Conservation (phyloP, 129 eudicot species). For the Apium graveolens region DNA sequence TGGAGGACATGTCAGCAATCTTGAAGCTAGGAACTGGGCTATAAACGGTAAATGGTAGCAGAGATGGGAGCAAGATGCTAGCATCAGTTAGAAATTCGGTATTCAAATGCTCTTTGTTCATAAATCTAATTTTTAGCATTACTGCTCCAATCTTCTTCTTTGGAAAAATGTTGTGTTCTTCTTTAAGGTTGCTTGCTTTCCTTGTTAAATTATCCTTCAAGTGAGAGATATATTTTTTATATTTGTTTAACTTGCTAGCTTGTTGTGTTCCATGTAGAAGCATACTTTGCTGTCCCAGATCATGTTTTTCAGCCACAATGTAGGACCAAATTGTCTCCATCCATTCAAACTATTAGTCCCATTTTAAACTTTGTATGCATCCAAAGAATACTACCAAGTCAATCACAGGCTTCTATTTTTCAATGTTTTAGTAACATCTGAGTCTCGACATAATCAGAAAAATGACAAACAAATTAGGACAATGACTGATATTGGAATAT, state of each 20-base stretch:
- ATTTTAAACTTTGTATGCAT: neutral
- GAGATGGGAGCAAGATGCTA: neutral
- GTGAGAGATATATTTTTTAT: too few relatives aligned
- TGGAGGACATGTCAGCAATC: too few relatives aligned
- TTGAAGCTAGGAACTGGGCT: neutral
- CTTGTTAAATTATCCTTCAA: too few relatives aligned
- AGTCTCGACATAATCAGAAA: neutral
- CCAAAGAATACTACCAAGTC: neutral
- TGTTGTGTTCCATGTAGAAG: neutral
- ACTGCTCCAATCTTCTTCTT: neutral
- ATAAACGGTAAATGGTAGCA: neutral
- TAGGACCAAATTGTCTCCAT: neutral
- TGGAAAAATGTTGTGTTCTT: too few relatives aligned
- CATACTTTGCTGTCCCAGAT: neutral
- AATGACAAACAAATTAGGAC: neutral
- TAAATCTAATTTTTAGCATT: too few relatives aligned
- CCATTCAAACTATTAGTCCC: neutral
- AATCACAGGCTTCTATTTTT: neutral
- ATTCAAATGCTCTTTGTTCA: neutral
- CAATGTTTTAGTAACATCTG: neutral
- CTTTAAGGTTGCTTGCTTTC: too few relatives aligned
- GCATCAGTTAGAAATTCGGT: neutral
- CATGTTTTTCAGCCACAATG: neutral
- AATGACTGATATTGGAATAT: neutral
- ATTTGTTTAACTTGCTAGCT: neutral